Evolutionary conservation across 768 basidiomycete species (phyloP), one percentile per base, ranked within the genome.

Genomic region (Boletus reticuloceps): DNA sequence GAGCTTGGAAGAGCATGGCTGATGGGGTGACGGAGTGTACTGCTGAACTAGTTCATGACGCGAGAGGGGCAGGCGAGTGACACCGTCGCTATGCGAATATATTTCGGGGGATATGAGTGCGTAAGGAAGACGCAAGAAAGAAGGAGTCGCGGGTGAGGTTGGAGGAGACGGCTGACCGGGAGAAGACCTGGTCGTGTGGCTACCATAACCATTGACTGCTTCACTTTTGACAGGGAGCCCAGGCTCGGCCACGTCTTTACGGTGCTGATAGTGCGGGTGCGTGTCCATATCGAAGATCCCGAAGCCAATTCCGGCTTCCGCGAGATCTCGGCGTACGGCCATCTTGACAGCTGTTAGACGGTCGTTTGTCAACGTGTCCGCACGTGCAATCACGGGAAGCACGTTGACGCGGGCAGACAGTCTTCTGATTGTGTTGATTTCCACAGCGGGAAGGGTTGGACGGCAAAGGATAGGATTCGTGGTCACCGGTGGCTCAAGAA

Each of bases 391-490:
- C 64, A 94, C 88, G 58, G 91, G 91, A 60, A 94, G 85, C 55
- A 94, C 89, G 70, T 94, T 93, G 69, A 91, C 89, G 60, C 91
- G 82, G 56, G 81, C 79, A 57, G 91, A 90, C 63, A 94, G 76
- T 41, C 86, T 83, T 64, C 88, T 84, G 69, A 94, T 91, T 58
- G 86, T 84, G 62, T 77, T 77, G 65, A 93, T 86, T 74, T 94
- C 91, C 41, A 79, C 73, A 37, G 78, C 66, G 48, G 89, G 88
- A 48, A 91, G 79, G 43, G 85, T 82, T 44, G 87, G 82, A 51
- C 85, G 80, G 58, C 81, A 82, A 44, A 85, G 78, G 61, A 82
- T 76, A 52, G 88, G 86, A 72, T 87, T 86, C 51, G 82, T 86
- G 46, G 87, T 81, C 52, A 89, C 79, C 22, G 89, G 88, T 42